Evolutionary conservation across 2,329 filamentous ascomycete species (phyloP), one percentile per base, ranked within the genome.

Genomic region (Epichloe aotearoae): DNA sequence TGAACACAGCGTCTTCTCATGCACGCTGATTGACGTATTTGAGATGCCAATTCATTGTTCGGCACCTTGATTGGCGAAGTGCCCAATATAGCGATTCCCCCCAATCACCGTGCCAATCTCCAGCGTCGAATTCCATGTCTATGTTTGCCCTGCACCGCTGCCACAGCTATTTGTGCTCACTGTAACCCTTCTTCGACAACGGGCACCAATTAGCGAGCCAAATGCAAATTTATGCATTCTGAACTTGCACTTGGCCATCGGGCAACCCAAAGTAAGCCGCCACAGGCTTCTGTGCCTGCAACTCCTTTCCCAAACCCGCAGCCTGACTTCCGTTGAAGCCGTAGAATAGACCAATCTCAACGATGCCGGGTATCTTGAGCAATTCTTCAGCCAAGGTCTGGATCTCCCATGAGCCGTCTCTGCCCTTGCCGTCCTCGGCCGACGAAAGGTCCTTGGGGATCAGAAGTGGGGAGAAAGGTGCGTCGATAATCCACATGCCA

Each of bases 221-320:
- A 11, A 30, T 11, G 8, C 30, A 30, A 11, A 11, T 30, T 30
- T 41, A 47, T 47, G 52, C 52, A 39, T 49, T 44, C 39, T 67
- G 64, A 33, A 67, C 59, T 48, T 68, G 57, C 17, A 83, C 72
- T 60, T 82, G 70, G 14, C 86, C 86, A 62, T 88, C 86, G 43
- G 84, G 79, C 80, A 93, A 86, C 37, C 93, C 93, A 69, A 97
- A 98, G 71, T 97, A 98, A 23, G 88, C 90, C 30, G 89, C 89
- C 12, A 96, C 77, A 0, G 93, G 93, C 70, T 91, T 95, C 71
- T 96, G 88, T 1, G 87, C 89, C 46, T 86, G 84, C 46, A 80
- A 69, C 50, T 75, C 72, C 56, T 80, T 75, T 52, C 76, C 72
- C 50, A 76, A 52, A 36, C 59, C 58, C 19, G 62, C 72, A 41